Percentiles rank a stretch among this genome's conserved stretches.
Conservation (phyloP, 768 basidiomycete species). For the Serendipita vermifera region DNA sequence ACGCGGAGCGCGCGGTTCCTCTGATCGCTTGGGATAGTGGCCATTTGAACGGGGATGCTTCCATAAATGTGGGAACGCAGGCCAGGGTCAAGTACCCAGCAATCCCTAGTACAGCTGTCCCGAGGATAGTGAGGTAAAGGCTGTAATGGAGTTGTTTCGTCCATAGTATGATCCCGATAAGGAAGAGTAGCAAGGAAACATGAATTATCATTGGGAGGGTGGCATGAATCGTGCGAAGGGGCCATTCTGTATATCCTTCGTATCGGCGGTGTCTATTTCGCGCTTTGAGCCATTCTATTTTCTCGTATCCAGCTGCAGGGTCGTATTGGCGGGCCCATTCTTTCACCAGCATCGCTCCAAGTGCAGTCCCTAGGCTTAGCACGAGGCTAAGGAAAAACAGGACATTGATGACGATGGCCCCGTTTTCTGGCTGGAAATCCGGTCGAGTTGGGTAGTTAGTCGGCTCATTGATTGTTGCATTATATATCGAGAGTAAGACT, state of each 20-base stretch:
- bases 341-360: neutral
- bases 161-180: neutral
- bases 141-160: neutral
- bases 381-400: neutral
- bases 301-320: neutral
- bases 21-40: neutral
- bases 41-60: neutral
- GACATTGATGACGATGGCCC: neutral
- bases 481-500: neutral
- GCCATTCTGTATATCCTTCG: neutral
- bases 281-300: neutral
- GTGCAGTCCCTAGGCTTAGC: neutral
- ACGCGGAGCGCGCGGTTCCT: too few species aligned
- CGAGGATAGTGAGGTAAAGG: neutral
- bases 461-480: neutral
- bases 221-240: neutral
- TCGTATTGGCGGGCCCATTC: conserved; percentile 2
- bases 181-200: neutral
- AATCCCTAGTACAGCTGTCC: neutral
- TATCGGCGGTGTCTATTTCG: neutral
- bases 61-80: neutral
- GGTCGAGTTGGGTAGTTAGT: neutral
- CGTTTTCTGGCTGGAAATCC: neutral
- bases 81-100: neutral
- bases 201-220: neutral